Conservation (phyloP, 805 yeast genomes). For the Metschnikowia proteae region DNA sequence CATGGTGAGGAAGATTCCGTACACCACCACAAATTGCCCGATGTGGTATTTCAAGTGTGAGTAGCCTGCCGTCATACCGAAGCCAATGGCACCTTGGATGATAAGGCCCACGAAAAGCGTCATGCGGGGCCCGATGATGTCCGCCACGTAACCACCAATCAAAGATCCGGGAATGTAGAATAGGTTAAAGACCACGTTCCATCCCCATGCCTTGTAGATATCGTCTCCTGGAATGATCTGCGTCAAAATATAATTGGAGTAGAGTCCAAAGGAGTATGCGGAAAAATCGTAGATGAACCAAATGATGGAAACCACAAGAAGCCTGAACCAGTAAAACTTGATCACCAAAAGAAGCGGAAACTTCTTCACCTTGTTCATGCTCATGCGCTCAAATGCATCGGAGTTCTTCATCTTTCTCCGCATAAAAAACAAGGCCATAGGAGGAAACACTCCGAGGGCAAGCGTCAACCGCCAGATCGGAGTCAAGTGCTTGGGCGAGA, state of each 20-base stretch:
- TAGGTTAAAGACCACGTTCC: conserved; percentile 85
- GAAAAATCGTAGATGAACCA: conserved; percentile 94
- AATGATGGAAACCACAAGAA: conserved; percentile 63
- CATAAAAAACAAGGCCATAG: conserved; percentile 69
- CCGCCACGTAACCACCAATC: conserved; percentile 81
- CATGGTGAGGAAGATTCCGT: conserved; percentile 79
- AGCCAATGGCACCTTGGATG: conserved; percentile 76
- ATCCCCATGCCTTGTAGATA: conserved; percentile 75
- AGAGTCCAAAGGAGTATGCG: conserved; percentile 82
- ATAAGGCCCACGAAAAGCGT: conserved; percentile 67
- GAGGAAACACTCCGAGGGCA: conserved; percentile 89
- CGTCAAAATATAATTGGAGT: conserved; percentile 67
- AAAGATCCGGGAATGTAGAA: conserved; percentile 90
- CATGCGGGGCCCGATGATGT: conserved; percentile 85
- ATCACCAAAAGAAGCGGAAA: conserved; percentile 68
- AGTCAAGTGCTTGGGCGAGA: conserved; percentile 61
- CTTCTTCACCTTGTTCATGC: conserved; percentile 53
- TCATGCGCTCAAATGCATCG: conserved; percentile 63
- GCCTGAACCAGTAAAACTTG: conserved; percentile 82
- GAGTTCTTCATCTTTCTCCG: conserved; percentile 76
- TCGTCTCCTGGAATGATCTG: conserved; percentile 56
- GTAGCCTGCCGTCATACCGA: conserved; percentile 74
- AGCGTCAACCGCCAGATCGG: conserved; percentile 90
- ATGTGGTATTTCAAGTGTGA: conserved; percentile 52
- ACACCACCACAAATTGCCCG: conserved; percentile 79